Base-by-base conservation (phyloP, 305 asterid species). In the Fraxinus angustifolia region DNA sequence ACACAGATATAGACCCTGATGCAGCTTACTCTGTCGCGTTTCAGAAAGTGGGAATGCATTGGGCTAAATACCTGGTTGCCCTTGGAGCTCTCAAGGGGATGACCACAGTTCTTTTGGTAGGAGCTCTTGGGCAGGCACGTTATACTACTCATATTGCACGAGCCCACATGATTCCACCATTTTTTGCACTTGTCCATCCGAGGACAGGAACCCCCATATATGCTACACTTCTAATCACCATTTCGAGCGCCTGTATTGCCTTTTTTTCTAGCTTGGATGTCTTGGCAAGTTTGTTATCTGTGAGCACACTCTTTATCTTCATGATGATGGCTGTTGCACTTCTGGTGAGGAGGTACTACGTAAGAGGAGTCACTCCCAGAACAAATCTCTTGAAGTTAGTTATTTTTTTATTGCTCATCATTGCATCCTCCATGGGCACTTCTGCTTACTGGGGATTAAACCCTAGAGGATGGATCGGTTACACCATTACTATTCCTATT, bases 161-260 rank as follows among this genome's bases (percentile, higher is more conserved):
- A 65, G 85, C 92, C 17, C 98, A 89, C 88, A 92, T 92, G 91
- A 91, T 93, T 42, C 96, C 97, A 1, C 94, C 96, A 0, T 93
- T 91, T 92, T 92, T 93, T 35, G 89, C 97, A 1, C 93, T 90
- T 11, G 96, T 92, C 40, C 91, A 92, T 84, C 94, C 91, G 0
- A 90, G 82, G 80, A 93, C 94, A 10, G 91, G 94, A 50, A 93
- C 94, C 28, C 95, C 93, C 5, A 85, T 89, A 60, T 87, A 90
- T 19, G 97, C 93, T 1, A 91, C 94, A 0, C 85, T 90, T 8
- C 11, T 88, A 78, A 87, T 91, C 79, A 83, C 90, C 45, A 53
- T 89, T 6, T 83, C 91, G 0, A 91, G 90, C 26, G 89, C 90
- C 31, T 34, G 86, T 0, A 81, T 93, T 8, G 93, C 97, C 38